Evolutionary conservation across 495 filamentous ascomycete genomes (phyloP).

Genomic region (Pyrenula aspistea): DNA sequence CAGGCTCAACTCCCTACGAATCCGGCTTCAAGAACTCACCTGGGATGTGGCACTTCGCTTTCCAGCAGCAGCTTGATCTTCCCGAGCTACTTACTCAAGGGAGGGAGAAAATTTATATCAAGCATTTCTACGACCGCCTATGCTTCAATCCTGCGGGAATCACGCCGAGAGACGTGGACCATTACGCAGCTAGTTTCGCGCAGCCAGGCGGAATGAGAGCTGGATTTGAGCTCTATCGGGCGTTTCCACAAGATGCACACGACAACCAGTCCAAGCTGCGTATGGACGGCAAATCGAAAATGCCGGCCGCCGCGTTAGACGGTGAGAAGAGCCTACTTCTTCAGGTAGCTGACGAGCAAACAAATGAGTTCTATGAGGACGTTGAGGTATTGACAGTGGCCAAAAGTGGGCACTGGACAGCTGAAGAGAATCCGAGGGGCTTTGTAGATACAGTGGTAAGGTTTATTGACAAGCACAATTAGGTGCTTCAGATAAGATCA

Average conservation of each 20-base stretch:
- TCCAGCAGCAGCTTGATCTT: constrained; percentile 28
- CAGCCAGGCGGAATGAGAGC: constrained; percentile 27
- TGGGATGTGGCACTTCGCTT: constrained; percentile 31
- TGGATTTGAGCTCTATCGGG: constrained; percentile 25
- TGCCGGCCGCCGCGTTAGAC: constrained; percentile 21
- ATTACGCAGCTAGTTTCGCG: constrained; percentile 21
- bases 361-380: constrained; percentile 20
- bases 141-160: constrained; percentile 23
- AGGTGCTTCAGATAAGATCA: no score
- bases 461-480: constrained; percentile 13
- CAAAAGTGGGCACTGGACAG: constrained; percentile 23
- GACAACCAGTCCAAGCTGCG: constrained; percentile 21
- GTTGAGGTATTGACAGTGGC: constrained; percentile 14
- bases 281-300: constrained; percentile 24
- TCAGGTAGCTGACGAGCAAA: constrained; percentile 14
- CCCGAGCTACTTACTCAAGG: constrained; percentile 26
- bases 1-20: constrained; percentile 22
- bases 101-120: constrained; percentile 28
- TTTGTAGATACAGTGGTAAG: constrained; percentile 22
- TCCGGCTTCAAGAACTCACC: constrained; percentile 12
- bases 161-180: constrained; percentile 19
- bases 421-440: constrained; percentile 25
- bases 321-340: constrained; percentile 18
- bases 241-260: constrained; percentile 27
- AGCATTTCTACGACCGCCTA: constrained; percentile 30